Evolutionary conservation across 495 filamentous ascomycete genomes (phyloP), one percentile per base, ranked within the genome.

Genomic region (Delitschia confertaspora): DNA sequence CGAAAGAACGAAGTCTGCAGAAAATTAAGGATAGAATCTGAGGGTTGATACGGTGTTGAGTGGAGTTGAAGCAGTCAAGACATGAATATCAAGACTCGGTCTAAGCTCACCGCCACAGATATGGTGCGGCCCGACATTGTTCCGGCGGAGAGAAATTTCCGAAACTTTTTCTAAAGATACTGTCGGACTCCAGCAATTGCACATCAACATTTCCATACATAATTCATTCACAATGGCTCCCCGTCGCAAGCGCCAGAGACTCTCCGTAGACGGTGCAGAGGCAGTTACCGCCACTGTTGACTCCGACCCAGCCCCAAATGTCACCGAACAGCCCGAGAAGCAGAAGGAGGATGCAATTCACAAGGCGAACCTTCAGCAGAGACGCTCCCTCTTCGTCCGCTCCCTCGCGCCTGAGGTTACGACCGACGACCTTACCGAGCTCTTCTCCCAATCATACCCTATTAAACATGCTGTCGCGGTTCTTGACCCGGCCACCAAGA

Each of bases 391-490:
- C 49, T 99, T 96, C 68, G 79, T 99, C 49, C 82, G 88, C 53
- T 88, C 83, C 22, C 75, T 99, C 27, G 79, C 87, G 6, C 68
- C 78, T 29, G 74, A 70, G 16, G 76, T 77, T 11, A 95, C 93
- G n/a, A 79, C 78, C 57, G 88, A 95, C 45, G 70, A 69, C 30
- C 73, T 99, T 23, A 80, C 85, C 31, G 78, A 83, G 46, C 77
- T 82, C 64, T 99, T 99, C 65, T 99, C 91, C 3, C 78, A 95
- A 62, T 79, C 82, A 40, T 95, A 86, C 59, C 86, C 93, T 17
- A 72, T 96, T 59, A 95, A 94, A 60, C 91, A 96, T 63, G 89
- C 89, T 38, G 82, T 80, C 4, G 85, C 87, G 9, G 85, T 99
- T 14, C 66, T 75, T 23, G 88, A 96, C 60, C 73, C 80, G 1